Conservation (phyloP, 768 basidiomycete species). For the Naematelia aurantialba region DNA sequence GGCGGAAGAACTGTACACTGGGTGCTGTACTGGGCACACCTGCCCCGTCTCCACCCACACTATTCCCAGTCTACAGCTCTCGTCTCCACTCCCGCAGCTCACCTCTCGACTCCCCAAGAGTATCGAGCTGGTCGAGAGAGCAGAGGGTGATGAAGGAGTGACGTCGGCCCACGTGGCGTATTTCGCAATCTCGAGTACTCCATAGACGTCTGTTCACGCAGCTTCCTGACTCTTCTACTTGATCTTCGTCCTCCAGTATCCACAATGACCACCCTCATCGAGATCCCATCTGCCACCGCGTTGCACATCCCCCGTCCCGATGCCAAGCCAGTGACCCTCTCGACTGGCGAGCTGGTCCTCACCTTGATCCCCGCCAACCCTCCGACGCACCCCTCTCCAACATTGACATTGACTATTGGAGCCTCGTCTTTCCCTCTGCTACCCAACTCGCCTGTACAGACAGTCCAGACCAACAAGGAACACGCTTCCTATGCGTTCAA, state of each 20-base stretch:
- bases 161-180: slow-evolving; percentile 4
- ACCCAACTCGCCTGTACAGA: slow-evolving; percentile 34
- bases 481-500: slow-evolving; percentile 43
- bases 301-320: slow-evolving; percentile 38
- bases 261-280: slow-evolving; percentile 39
- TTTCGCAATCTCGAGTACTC: too few species aligned
- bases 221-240: too few species aligned
- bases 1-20: too few species aligned
- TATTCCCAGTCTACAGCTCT: too few species aligned
- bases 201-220: too few species aligned
- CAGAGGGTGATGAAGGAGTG: too few species aligned
- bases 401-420: slow-evolving; percentile 42
- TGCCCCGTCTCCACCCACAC: too few species aligned
- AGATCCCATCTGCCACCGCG: slow-evolving; percentile 33
- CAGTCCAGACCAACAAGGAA: slow-evolving; percentile 36
- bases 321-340: slow-evolving; percentile 31
- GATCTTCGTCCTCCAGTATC: not conserved
- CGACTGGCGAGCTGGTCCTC: slow-evolving; percentile 38
- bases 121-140: too few species aligned
- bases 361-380: slow-evolving; percentile 43
- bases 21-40: too few species aligned
- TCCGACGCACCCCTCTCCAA: slow-evolving; percentile 33
- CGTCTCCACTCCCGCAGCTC: too few species aligned
- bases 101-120: too few species aligned
- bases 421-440: slow-evolving; percentile 39